Conservation (phyloP, 345 rosid species). For the Arabis hirsuta region DNA sequence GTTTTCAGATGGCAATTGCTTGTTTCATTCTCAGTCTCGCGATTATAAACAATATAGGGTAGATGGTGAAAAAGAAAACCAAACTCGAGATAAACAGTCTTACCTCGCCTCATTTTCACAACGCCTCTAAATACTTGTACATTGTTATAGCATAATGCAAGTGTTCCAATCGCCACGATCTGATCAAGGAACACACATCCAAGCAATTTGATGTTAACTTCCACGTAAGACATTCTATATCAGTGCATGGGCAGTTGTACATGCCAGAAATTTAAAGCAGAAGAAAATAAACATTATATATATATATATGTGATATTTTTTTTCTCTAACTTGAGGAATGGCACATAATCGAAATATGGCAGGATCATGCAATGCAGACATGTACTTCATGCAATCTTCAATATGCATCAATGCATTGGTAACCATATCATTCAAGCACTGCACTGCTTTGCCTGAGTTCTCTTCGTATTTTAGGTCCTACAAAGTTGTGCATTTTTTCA, state of each 20-base stretch:
- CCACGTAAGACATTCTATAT: slow-evolving; percentile 8
- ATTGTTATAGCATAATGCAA: slow-evolving; percentile 89
- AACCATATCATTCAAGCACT: slow-evolving; percentile 94
- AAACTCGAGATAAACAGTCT: slow-evolving; percentile 45
- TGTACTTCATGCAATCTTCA: slow-evolving; percentile 82
- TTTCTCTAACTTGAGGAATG: slow-evolving; percentile 72
- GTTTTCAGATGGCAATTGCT: slow-evolving; percentile 16
- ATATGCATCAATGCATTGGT: slow-evolving; percentile 76
- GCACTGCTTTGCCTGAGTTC: slow-evolving; percentile 81
- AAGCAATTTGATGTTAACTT: slow-evolving; percentile 29
- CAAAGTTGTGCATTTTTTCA: slow-evolving; percentile 4
- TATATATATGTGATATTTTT: not conserved
- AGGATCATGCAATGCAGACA: slow-evolving; percentile 67
- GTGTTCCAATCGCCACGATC: slow-evolving; percentile 98
- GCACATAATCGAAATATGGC: slow-evolving; percentile 89
- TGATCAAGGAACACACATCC: slow-evolving; percentile 48
- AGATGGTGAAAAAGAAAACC: no score
- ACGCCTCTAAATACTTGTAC: slow-evolving; percentile 92
- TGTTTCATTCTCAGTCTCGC: no score
- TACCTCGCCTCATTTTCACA: slow-evolving; percentile 98
- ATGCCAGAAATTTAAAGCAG: no score
- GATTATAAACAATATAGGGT: no score
- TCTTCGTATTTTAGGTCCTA: slow-evolving; percentile 90
- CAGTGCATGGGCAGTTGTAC: slow-evolving; percentile 4
- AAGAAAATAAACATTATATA: no score